phyloP scores from a whole-genome alignment of 2,329 filamentous ascomycete genomes.

The Gremmenia infestans region DNA sequence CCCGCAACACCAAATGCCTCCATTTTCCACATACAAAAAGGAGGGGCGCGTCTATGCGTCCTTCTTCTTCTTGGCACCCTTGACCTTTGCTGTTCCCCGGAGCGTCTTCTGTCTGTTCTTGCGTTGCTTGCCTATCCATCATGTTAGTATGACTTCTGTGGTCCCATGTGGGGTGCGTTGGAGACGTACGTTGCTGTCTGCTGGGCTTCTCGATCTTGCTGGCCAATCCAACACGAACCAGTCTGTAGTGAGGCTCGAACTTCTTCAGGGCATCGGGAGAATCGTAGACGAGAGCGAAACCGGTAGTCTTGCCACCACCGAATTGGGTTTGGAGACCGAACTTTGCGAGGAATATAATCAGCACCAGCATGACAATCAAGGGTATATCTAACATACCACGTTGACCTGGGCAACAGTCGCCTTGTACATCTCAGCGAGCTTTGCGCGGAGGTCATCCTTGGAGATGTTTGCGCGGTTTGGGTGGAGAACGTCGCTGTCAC shows the following conservation, averaged over 20 bases:
- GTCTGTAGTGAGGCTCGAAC: slow-evolving; percentile 98
- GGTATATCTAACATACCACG: slow-evolving; percentile 40
- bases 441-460: slow-evolving; percentile 96
- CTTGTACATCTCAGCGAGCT: slow-evolving; percentile 96
- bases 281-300: slow-evolving; percentile 98
- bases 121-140: slow-evolving; percentile 86
- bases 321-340: slow-evolving; percentile 98
- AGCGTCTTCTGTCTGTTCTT: slow-evolving; percentile 99
- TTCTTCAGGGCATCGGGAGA: slow-evolving; percentile 98
- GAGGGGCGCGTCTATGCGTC: slow-evolving; percentile 62
- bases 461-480: slow-evolving; percentile 97
- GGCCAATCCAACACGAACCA: slow-evolving; percentile 88
- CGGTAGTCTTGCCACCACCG: slow-evolving; percentile 99
- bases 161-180: slow-evolving; percentile 1
- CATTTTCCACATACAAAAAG: slow-evolving; percentile 21
- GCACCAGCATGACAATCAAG: too few relatives aligned
- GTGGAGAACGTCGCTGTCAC: slow-evolving; percentile 92
- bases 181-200: slow-evolving; percentile 95
- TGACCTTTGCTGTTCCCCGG: slow-evolving; percentile 95
- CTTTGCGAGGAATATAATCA: slow-evolving; percentile 14
- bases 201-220: slow-evolving; percentile 94
- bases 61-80: slow-evolving; percentile 94
- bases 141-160: slow-evolving; percentile 19
- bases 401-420: slow-evolving; percentile 94
- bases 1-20: slow-evolving; percentile 29